Conservation (phyloP, 345 rosid species). For the Eucalyptus regnans region DNA sequence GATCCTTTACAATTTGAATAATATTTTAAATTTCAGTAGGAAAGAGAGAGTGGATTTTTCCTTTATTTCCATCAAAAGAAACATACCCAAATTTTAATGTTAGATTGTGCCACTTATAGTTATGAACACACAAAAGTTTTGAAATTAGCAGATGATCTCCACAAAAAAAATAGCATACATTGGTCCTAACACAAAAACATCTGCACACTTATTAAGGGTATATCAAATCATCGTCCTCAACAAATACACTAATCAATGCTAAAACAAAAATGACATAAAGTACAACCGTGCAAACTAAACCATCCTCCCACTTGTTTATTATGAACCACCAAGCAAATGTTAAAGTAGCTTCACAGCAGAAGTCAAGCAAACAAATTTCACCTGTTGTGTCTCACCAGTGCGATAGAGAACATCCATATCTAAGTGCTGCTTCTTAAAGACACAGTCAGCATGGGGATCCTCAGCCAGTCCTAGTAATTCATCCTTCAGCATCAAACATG, state of each 20-base stretch:
- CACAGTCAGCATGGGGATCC: slow-evolving; percentile 53
- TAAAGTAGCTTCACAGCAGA: not conserved
- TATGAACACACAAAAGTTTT: not conserved
- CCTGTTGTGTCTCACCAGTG: slow-evolving; percentile 71
- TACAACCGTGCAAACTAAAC: not conserved
- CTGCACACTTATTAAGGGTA: not conserved
- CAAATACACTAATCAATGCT: not conserved
- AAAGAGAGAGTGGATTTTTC: not conserved
- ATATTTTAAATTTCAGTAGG: not conserved
- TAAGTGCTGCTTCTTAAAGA: slow-evolving; percentile 42
- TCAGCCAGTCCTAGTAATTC: slow-evolving; percentile 77
- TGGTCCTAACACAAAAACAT: not conserved
- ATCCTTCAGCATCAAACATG: slow-evolving; percentile 32
- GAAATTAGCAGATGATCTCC: not conserved
- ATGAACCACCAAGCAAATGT: not conserved
- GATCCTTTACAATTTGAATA: not conserved
- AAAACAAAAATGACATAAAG: not conserved
- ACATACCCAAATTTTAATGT: not conserved
- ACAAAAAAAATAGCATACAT: not conserved
- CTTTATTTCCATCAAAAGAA: not conserved
- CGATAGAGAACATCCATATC: slow-evolving; percentile 83
- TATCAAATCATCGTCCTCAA: not conserved
- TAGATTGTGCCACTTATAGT: not conserved
- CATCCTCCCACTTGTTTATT: not conserved
- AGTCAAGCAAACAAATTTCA: not conserved